Conservation (phyloP, 164 flowering plant species). For the Taxillus chinensis region DNA sequence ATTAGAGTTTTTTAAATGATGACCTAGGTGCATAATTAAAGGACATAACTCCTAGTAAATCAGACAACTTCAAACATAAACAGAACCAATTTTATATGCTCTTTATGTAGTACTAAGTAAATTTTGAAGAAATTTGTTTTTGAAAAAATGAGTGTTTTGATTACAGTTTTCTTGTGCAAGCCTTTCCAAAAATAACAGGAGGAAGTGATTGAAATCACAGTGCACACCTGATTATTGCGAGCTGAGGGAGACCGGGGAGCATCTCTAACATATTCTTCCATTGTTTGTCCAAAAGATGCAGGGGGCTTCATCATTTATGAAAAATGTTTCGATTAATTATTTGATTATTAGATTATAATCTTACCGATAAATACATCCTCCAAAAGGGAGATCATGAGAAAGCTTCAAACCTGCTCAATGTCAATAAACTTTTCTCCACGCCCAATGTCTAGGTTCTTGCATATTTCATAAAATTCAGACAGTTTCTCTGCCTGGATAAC, state of each 20-base stretch:
- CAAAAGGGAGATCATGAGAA: slow-evolving; percentile 2
- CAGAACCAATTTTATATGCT: too few relatives aligned
- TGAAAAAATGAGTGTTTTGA: too few relatives aligned
- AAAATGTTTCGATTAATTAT: not conserved
- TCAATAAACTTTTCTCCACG: slow-evolving; percentile 85
- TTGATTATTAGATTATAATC: not conserved
- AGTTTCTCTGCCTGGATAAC: slow-evolving; percentile 66
- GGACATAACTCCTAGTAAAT: too few relatives aligned
- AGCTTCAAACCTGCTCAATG: slow-evolving; percentile 76
- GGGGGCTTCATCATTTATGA: slow-evolving; percentile 60
- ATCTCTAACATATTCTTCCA: slow-evolving; percentile 96
- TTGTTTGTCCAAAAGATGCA: slow-evolving; percentile 85
- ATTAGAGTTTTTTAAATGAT: too few relatives aligned
- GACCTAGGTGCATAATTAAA: too few relatives aligned
- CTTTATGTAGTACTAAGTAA: too few relatives aligned
- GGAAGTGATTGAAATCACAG: too few relatives aligned
- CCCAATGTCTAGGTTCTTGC: slow-evolving; percentile 79
- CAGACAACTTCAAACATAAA: too few relatives aligned
- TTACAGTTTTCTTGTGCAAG: too few relatives aligned
- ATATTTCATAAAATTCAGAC: slow-evolving; percentile 90
- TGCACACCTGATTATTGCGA: slow-evolving; percentile 60
- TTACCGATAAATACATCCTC: not conserved
- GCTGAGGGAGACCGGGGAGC: slow-evolving; percentile 69
- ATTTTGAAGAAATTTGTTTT: too few relatives aligned
- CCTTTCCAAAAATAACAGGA: too few relatives aligned